These are phyloP conservation scores for Exophiala sp. DNA, from an alignment of 2,329 filamentous ascomycete genomes.

Conservation along the genomic window DNA sequence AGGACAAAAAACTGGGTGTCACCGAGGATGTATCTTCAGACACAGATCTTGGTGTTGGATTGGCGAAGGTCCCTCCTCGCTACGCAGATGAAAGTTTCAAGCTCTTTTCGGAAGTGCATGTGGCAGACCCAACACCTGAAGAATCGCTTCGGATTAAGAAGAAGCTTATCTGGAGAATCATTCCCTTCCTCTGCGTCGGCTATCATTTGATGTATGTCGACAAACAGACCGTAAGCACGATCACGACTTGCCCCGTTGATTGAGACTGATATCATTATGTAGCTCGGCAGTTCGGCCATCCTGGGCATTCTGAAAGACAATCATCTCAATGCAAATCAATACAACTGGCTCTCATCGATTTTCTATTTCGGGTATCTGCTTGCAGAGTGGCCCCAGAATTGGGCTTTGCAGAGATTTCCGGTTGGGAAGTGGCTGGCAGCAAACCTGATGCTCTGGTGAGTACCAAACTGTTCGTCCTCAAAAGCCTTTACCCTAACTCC, in stretches of 20 bases:
- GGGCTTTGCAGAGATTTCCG: constrained; percentile 49
- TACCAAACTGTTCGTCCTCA: not conserved
- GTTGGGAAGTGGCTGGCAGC: constrained; percentile 46
- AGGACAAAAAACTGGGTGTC: not conserved
- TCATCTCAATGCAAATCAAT: constrained; percentile 42
- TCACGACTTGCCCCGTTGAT: constrained; percentile 38
- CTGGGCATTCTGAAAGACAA: constrained; percentile 39
- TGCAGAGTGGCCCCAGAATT: constrained; percentile 50
- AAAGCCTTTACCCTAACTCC: not conserved
- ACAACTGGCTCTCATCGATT: constrained; percentile 46
- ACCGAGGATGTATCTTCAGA: not conserved
- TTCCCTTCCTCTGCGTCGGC: constrained; percentile 40
- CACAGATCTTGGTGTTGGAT: not conserved
- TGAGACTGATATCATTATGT: constrained; percentile 37
- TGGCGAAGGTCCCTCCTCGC: constrained; percentile 36
- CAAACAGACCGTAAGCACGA: constrained; percentile 38
- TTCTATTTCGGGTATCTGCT: constrained; percentile 50
- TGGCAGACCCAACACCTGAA: constrained; percentile 36
- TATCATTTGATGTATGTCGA: constrained; percentile 43
- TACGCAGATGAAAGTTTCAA: constrained; percentile 45
- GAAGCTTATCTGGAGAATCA: constrained; percentile 37
- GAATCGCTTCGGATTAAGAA: constrained; percentile 33
- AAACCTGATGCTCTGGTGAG: constrained; percentile 37
- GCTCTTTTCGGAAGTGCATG: constrained; percentile 39
- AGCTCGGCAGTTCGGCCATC: constrained; percentile 44